Evolutionary conservation across 495 filamentous ascomycete species (phyloP), one percentile per base, ranked within the genome.

Genomic region (Lophiostoma macrostomum): DNA sequence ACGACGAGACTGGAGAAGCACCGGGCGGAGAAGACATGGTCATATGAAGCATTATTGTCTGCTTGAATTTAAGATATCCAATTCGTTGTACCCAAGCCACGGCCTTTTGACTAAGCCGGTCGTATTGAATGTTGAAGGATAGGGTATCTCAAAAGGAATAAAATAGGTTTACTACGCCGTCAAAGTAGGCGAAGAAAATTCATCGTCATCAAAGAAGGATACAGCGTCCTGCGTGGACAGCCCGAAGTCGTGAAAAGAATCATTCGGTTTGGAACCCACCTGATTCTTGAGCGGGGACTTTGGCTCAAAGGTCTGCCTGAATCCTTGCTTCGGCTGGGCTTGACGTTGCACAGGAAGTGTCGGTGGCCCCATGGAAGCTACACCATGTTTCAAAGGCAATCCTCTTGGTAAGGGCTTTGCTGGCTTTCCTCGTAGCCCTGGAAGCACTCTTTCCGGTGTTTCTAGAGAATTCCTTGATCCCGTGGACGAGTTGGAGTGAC

Each of bases 1-100:
- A 79, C 2, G 81, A 86, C 3, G 81, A 81, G 30, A 80, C 31
- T 13, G 55, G 12, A 20, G 19, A 32, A 0, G 37, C 2, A 8
- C 42, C 14, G 13, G 30, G 27, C 22, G 38, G 25, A 31, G 50
- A 50, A n/a, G 38, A 38, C 8, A 64, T 52, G 61, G 57, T 54
- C 20, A 63, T 53, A 49, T 58, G 39, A 43, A 13, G n/a, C n/a
- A n/a, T n/a, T n/a, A n/a, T n/a, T n/a, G n/a, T n/a, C n/a, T n/a
- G n/a, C n/a, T n/a, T n/a, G n/a, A n/a, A n/a, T n/a, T n/a, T n/a
- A n/a, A n/a, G n/a, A n/a, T 39, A 39, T 39, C 10, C 16, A 11
- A 39, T 11, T 11, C 6, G 10, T 6, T 39, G 36, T 11, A 11
- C 10, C 36, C 7, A 32, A 7, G 7, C 29, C 7, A 32, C 7